Conservation (phyloP, 495 filamentous ascomycete genomes). For the Annulohypoxylon nitens region DNA sequence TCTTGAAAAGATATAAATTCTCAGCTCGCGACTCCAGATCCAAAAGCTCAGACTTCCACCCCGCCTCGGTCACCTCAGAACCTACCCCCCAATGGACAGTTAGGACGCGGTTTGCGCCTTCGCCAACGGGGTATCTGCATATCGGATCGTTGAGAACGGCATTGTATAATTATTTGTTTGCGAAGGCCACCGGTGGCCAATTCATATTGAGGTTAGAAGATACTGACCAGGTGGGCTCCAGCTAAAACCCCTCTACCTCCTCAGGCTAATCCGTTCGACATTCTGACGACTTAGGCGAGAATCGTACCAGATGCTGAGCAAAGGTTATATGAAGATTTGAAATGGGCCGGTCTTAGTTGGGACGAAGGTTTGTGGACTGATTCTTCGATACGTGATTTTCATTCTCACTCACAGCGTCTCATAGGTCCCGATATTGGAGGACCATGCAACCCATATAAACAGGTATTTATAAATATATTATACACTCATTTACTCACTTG, state of each 20-base stretch:
- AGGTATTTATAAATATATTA: constrained; percentile 63
- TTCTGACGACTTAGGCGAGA: constrained; percentile 51
- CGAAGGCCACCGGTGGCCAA: constrained; percentile 89
- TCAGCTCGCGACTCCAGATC: constrained; percentile 29
- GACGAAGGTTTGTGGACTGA: constrained; percentile 78
- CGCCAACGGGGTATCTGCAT: constrained; percentile 93
- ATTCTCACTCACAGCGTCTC: constrained; percentile 35
- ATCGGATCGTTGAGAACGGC: constrained; percentile 92
- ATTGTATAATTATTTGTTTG: constrained; percentile 90
- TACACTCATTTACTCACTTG: neutral
- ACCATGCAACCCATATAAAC: constrained; percentile 85
- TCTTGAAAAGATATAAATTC: constrained; percentile 45
- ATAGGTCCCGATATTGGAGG: constrained; percentile 84
- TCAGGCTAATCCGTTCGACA: neutral
- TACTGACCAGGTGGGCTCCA: constrained; percentile 81
- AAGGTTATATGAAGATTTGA: constrained; percentile 79
- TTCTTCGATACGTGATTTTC: neutral
- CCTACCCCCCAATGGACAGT: constrained; percentile 73
- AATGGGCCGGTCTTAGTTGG: constrained; percentile 92
- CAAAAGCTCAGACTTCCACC: constrained; percentile 1
- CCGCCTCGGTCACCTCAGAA: neutral
- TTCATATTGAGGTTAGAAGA: constrained; percentile 95
- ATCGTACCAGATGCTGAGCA: constrained; percentile 80
- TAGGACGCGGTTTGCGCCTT: constrained; percentile 94
- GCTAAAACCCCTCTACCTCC: neutral